Conservation (phyloP, 768 basidiomycete species). For the Inosperma sp. region DNA sequence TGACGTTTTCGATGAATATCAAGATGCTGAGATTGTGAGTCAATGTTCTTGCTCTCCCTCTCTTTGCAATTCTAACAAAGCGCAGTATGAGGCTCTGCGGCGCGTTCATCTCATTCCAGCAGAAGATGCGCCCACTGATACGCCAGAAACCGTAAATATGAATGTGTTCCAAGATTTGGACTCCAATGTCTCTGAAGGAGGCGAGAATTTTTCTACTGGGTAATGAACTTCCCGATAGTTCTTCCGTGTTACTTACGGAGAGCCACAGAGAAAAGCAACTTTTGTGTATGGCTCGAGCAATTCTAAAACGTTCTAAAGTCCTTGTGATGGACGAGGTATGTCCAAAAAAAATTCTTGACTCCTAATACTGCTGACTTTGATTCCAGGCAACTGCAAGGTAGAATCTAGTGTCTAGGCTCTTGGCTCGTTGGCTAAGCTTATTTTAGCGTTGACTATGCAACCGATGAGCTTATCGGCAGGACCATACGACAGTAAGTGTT, state of each 20-base stretch:
- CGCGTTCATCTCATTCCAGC: conserved; percentile 75
- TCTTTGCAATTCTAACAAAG: neutral
- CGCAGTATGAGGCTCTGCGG: conserved; percentile 75
- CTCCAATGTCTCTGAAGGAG: conserved; percentile 72
- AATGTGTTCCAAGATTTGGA: conserved; percentile 79
- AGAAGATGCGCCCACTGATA: conserved; percentile 45
- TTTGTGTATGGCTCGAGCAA: conserved; percentile 86
- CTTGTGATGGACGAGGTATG: conserved; percentile 81
- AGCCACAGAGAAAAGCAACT: conserved; percentile 26
- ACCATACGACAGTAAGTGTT: conserved; percentile 64
- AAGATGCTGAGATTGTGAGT: conserved; percentile 70
- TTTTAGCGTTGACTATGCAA: conserved; percentile 76
- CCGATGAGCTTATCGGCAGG: conserved; percentile 81
- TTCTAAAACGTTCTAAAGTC: conserved; percentile 71
- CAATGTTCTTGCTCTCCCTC: conserved; percentile 20
- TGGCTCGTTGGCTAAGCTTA: neutral
- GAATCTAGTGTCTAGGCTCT: conserved; percentile 15
- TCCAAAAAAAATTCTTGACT: neutral
- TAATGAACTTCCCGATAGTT: conserved; percentile 26
- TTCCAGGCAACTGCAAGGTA: conserved; percentile 65
- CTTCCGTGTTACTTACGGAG: neutral
- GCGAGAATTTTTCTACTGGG: conserved; percentile 89
- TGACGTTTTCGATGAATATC: conserved; percentile 81
- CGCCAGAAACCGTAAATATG: conserved; percentile 49
- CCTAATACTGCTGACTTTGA: conserved; percentile 8